phyloP scores from a whole-genome alignment of 768 basidiomycete species.

The Tylopilus subfusipes region DNA sequence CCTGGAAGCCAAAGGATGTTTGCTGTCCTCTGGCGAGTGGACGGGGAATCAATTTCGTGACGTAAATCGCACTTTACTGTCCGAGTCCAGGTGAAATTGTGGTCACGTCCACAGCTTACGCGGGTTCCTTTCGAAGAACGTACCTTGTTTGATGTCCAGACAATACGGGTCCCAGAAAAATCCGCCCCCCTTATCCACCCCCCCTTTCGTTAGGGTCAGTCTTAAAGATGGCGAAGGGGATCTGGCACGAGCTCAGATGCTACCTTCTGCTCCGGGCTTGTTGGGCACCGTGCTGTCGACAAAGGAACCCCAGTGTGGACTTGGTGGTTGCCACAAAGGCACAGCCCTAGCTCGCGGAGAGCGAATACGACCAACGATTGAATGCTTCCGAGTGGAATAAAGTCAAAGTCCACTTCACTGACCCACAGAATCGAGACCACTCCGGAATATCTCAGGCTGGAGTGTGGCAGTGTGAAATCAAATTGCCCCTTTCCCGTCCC shows the following conservation, averaged over 20 bases:
- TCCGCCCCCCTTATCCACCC: neutral
- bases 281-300: neutral
- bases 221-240: neutral
- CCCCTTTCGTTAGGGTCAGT: neutral
- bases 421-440: too few species aligned
- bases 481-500: neutral
- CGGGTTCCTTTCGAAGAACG: neutral
- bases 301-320: neutral
- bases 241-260: neutral
- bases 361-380: neutral
- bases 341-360: neutral
- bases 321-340: neutral
- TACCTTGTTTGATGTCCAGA: neutral
- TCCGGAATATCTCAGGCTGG: too few species aligned
- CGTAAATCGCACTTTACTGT: neutral
- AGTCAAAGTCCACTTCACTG: too few species aligned
- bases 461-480: conserved; percentile 9
- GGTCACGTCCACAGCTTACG: neutral
- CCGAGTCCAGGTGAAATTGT: neutral
- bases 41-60: conserved; percentile 9
- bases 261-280: neutral
- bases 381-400: neutral
- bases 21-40: neutral
- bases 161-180: neutral
- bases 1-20: neutral